Percentiles rank a stretch among this genome's conserved stretches.
Evolutionary conservation across 257 asterid species (phyloP).

Genomic region (Cinchona pubescens): DNA sequence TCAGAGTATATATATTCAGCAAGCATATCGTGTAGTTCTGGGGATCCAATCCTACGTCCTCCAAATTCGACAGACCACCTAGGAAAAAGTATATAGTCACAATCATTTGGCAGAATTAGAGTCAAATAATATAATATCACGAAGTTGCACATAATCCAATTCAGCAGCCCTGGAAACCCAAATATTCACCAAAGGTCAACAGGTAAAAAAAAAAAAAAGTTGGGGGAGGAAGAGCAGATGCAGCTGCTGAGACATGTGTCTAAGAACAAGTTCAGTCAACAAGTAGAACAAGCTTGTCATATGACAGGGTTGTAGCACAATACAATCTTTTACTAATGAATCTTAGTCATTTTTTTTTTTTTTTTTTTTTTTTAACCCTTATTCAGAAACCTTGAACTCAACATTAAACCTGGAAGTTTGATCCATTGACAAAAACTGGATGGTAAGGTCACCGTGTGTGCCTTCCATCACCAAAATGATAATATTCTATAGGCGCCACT

Average conservation of each 20-base stretch:
- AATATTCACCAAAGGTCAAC: too few species aligned
- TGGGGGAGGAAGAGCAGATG: neutral
- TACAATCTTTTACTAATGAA: neutral
- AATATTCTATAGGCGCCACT: too few species aligned
- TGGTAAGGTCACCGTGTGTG: neutral
- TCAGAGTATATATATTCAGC: slow-evolving; percentile 85
- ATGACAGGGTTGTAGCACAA: neutral
- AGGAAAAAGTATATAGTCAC: slow-evolving; percentile 19
- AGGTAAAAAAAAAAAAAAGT: neutral
- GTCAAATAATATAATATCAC: neutral
- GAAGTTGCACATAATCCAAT: neutral
- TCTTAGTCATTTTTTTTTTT: neutral
- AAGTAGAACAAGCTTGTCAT: neutral
- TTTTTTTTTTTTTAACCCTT: neutral
- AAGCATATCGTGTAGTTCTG: slow-evolving; percentile 89
- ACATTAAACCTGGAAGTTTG: neutral
- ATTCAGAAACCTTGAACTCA: neutral
- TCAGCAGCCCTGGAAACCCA: neutral
- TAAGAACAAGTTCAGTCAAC: neutral
- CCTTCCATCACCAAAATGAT: too few species aligned
- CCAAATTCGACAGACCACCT: slow-evolving; percentile 98
- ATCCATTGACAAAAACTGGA: neutral
- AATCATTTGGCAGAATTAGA: neutral
- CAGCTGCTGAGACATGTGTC: neutral
- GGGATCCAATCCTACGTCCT: slow-evolving; percentile 69